Base-by-base conservation (phyloP, 441 rosid genomes). In the Eutrema salsugineum region DNA sequence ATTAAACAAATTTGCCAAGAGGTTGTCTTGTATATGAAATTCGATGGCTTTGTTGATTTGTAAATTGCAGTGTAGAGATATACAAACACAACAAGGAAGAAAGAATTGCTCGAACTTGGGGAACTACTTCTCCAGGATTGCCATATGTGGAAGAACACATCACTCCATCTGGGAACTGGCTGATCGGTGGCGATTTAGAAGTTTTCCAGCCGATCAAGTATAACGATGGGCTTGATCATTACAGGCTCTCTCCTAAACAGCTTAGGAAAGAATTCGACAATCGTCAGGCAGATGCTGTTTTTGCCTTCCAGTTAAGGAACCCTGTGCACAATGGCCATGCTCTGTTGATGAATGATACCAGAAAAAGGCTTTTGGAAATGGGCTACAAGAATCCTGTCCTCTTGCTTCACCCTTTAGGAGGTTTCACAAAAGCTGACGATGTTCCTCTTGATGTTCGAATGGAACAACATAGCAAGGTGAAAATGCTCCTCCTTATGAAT, bases 241-340 rank as follows among this genome's bases (percentile, higher is more conserved):
- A 86, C 70, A 87, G 99, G 83, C 86, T 94, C 5, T 91, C 97
- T n/a, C 97, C 99, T 44, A 69, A 81, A 70, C 94, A 91, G 74
- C 93, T 94, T 9, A 77, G 97, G 59, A 51, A 84, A 76, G 99
- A 91, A 57, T 91, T 94, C 5, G 91, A 91, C 60, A 77, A 59
- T 12, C 97, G 97, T 71, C 76, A 83, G 74, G 99, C 99, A 0
- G 99, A 94, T 83, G 97, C 99, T 24, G 94, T 94, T 40, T 94
- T 94, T 44, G 99, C 97, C 1, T 94, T 94, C 73, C 97, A 94
- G 81, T 68, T 91, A 46, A 84, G 97, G 72, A 94, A 94, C 19
- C 97, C 99, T 0, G 97, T 94, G 36, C 99, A 94, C 69, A 94
- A 94, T 70, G 99, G 97, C 14, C 99, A 91, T 63, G 97, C 99